These are phyloP conservation scores for Cercospora beticola DNA, from an alignment of 2,329 filamentous ascomycete species.

Conservation along the genomic window DNA sequence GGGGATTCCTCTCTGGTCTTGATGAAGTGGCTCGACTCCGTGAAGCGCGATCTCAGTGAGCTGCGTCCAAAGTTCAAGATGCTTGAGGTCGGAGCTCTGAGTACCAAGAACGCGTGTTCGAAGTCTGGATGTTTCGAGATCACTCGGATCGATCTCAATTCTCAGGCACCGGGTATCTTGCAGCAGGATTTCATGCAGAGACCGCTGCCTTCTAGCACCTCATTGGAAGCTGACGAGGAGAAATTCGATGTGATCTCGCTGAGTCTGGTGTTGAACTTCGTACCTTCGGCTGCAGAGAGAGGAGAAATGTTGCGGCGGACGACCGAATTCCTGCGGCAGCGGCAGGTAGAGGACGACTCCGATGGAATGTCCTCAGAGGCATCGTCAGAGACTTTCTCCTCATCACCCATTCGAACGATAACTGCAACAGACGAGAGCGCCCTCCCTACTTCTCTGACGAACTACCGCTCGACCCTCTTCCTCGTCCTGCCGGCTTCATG, in stretches of 20 bases:
- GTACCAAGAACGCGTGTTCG: slow-evolving; percentile 80
- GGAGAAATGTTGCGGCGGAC: slow-evolving; percentile 84
- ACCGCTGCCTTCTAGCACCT: slow-evolving; percentile 59
- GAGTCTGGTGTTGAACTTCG: slow-evolving; percentile 91
- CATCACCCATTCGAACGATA: background rate
- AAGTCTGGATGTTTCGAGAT: slow-evolving; percentile 68
- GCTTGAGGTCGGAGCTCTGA: slow-evolving; percentile 87
- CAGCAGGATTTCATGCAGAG: slow-evolving; percentile 94
- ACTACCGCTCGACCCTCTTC: slow-evolving; percentile 57
- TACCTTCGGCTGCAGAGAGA: slow-evolving; percentile 70
- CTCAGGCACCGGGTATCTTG: slow-evolving; percentile 74
- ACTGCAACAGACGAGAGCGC: slow-evolving; percentile 17
- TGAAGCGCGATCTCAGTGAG: background rate
- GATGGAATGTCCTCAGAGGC: background rate
- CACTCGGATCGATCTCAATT: slow-evolving; percentile 85
- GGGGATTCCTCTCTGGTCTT: slow-evolving; percentile 63
- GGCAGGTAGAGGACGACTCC: background rate
- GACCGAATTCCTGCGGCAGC: slow-evolving; percentile 62
- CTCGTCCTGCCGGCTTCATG: slow-evolving; percentile 87
- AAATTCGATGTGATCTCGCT: slow-evolving; percentile 87
- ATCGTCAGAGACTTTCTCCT: background rate
- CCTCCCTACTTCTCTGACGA: background rate
- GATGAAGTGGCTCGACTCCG: slow-evolving; percentile 56
- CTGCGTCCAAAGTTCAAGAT: slow-evolving; percentile 54
- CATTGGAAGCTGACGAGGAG: slow-evolving; percentile 3